A percentile compares a stretch with the other conserved stretches of the same genome.
phyloP scores from a whole-genome alignment of 768 basidiomycete genomes.

The Lyophyllum semitale region DNA sequence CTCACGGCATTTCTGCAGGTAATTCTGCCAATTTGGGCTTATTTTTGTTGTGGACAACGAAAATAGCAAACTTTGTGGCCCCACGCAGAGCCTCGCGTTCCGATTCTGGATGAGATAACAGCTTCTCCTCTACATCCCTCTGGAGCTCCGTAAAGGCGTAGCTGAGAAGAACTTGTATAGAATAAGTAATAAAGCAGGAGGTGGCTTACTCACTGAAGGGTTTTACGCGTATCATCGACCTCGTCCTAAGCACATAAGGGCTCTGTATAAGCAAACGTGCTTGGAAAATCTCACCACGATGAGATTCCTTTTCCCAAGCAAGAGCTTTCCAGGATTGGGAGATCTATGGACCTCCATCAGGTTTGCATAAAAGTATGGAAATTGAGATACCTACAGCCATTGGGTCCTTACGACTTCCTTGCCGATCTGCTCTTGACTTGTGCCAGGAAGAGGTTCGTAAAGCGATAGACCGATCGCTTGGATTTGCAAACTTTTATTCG shows the following conservation, averaged over 20 bases:
- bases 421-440: slow-evolving; percentile 73
- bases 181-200: neutral
- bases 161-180: slow-evolving; percentile 36
- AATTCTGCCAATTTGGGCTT: slow-evolving; percentile 83
- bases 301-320: slow-evolving; percentile 80
- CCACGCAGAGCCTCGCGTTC: slow-evolving; percentile 69
- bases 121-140: slow-evolving; percentile 81
- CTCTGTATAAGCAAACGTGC: neutral
- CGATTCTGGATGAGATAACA: slow-evolving; percentile 63
- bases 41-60: slow-evolving; percentile 93
- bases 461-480: slow-evolving; percentile 96
- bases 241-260: slow-evolving; percentile 60
- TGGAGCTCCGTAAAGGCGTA: slow-evolving; percentile 90
- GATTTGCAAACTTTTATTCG: slow-evolving; percentile 83
- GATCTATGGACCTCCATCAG: slow-evolving; percentile 41
- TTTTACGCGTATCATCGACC: slow-evolving; percentile 87
- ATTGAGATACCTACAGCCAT: slow-evolving; percentile 72
- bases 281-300: slow-evolving; percentile 67
- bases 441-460: slow-evolving; percentile 86
- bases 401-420: slow-evolving; percentile 91
- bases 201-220: slow-evolving; percentile 66
- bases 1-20: slow-evolving; percentile 66
- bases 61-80: slow-evolving; percentile 83
- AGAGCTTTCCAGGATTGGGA: slow-evolving; percentile 61
- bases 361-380: slow-evolving; percentile 5